Conservation (phyloP, 306 rosid genomes). For the Medicago truncatula region DNA sequence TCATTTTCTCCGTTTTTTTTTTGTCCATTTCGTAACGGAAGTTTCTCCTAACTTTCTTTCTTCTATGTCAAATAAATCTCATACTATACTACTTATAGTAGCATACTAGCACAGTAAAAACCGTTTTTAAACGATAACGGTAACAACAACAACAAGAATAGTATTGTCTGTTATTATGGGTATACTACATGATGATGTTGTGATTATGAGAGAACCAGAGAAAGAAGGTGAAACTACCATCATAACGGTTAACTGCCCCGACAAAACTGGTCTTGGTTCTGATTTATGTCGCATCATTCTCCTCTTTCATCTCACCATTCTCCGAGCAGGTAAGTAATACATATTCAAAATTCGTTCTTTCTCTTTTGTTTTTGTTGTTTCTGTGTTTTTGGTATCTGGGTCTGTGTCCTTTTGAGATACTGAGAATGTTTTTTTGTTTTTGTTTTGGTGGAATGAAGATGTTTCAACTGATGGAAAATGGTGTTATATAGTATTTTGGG, state of each 20-base stretch:
- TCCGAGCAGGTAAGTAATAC: constrained; percentile 74
- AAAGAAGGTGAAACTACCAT: constrained; percentile 68
- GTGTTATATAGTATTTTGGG: constrained; percentile 98
- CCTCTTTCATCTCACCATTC: constrained; percentile 88
- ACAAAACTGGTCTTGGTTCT: constrained; percentile 88
- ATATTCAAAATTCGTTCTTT: not conserved
- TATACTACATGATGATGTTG: constrained; percentile 77
- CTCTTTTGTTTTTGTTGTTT: constrained; percentile 1
- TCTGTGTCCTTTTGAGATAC: not conserved
- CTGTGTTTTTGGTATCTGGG: not conserved
- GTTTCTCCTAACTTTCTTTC: not conserved
- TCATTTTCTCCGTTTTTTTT: too few species aligned
- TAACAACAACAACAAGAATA: not conserved
- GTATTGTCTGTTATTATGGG: constrained; percentile 55
- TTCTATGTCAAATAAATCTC: not conserved
- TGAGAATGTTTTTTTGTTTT: constrained; percentile 29
- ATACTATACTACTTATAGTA: not conserved
- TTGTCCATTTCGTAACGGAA: not conserved
- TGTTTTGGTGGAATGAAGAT: constrained; percentile 57
- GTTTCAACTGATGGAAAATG: constrained; percentile 95
- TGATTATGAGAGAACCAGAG: constrained; percentile 63
- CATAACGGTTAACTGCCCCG: constrained; percentile 92
- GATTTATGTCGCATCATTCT: constrained; percentile 95
- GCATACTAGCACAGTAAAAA: not conserved
- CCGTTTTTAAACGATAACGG: not conserved